Conservation (phyloP, 768 basidiomycete species). For the Fomitopsis serialis region DNA sequence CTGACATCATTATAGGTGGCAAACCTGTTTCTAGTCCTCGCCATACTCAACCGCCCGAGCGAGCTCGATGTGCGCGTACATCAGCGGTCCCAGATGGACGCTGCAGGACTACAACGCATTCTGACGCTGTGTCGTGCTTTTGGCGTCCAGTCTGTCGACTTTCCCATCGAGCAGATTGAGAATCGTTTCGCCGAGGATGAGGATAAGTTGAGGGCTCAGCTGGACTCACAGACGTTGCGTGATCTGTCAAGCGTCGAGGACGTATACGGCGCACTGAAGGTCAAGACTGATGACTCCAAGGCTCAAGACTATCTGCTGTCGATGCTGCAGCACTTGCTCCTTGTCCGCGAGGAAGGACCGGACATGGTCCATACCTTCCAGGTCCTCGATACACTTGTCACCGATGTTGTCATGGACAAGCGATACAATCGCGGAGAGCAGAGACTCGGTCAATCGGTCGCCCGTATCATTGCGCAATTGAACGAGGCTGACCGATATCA, state of each 20-base stretch:
- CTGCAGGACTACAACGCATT: slow-evolving; percentile 74
- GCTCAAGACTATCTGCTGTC: slow-evolving; percentile 85
- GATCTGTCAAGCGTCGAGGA: slow-evolving; percentile 81
- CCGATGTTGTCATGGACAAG: slow-evolving; percentile 89
- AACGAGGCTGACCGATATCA: slow-evolving; percentile 86
- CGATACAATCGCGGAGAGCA: slow-evolving; percentile 81
- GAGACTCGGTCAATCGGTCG: slow-evolving; percentile 84
- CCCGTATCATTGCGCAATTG: slow-evolving; percentile 82
- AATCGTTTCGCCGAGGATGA: slow-evolving; percentile 70
- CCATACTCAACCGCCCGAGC: slow-evolving; percentile 56
- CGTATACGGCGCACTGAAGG: slow-evolving; percentile 76
- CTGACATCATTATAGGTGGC: slow-evolving; percentile 37
- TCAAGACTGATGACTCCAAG: slow-evolving; percentile 71
- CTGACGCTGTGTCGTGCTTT: slow-evolving; percentile 65
- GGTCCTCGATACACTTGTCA: slow-evolving; percentile 83
- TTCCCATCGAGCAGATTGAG: slow-evolving; percentile 58
- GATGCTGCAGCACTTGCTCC: slow-evolving; percentile 89
- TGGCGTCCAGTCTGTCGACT: slow-evolving; percentile 57
- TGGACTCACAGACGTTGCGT: slow-evolving; percentile 71
- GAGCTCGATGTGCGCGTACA: slow-evolving; percentile 85
- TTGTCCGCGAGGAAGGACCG: slow-evolving; percentile 85
- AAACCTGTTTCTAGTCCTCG: slow-evolving; percentile 71
- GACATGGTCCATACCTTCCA: slow-evolving; percentile 85
- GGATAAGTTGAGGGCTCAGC: slow-evolving; percentile 58
- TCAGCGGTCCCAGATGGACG: slow-evolving; percentile 85